Evolutionary conservation across 2,329 filamentous ascomycete genomes (phyloP).

Genomic region (Alternaria ventricosa): DNA sequence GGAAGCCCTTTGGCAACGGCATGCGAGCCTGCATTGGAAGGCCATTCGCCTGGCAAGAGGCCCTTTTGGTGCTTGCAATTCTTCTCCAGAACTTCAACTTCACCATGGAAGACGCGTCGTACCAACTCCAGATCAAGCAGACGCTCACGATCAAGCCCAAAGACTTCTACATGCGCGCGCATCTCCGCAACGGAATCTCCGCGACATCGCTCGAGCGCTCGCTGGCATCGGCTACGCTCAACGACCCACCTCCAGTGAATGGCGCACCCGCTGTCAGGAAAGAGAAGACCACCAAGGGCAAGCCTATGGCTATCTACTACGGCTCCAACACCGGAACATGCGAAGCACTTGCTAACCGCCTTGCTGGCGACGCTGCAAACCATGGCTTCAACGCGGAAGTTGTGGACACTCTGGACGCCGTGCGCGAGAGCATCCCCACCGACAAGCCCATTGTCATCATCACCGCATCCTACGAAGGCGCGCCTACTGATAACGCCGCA

Average conservation of each 20-base stretch:
- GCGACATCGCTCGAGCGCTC: conserved; percentile 41
- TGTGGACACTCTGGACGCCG: conserved; percentile 45
- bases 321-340: conserved; percentile 53
- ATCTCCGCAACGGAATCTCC: conserved; percentile 39
- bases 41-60: conserved; percentile 63
- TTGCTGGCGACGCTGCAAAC: conserved; percentile 44
- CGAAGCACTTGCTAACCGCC: conserved; percentile 49
- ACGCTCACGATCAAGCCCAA: conserved; percentile 56
- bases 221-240: conserved; percentile 30
- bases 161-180: conserved; percentile 48
- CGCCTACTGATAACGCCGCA: conserved; percentile 52
- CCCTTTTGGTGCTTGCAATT: conserved; percentile 53
- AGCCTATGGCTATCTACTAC: conserved; percentile 47
- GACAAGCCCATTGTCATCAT: conserved; percentile 50
- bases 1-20: conserved; percentile 64
- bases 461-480: conserved; percentile 52
- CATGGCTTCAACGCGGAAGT: conserved; percentile 48
- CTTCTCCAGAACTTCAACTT: conserved; percentile 56
- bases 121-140: conserved; percentile 53
- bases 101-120: conserved; percentile 52
- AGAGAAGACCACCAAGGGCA: conserved; percentile 26
- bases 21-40: conserved; percentile 61
- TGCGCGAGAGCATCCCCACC: conserved; percentile 42
- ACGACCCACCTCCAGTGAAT: conserved; percentile 17
- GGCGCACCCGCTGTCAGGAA: conserved; percentile 14